phyloP scores from a whole-genome alignment of 331 rosid species.

The Arachis monticola region DNA sequence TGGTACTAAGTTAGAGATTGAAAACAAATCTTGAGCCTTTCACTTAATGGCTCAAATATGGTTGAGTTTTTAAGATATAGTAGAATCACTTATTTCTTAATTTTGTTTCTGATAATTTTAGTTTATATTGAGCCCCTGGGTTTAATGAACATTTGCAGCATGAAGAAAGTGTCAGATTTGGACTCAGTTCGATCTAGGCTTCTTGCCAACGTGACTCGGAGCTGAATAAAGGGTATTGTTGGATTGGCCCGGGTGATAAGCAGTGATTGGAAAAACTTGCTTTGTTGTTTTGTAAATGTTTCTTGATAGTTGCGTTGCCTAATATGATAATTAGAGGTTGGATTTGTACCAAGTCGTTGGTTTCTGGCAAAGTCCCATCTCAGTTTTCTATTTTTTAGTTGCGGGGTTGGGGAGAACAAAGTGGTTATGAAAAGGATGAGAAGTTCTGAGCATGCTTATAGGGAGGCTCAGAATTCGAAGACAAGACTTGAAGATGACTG shows the following conservation, averaged over 20 bases:
- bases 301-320: not conserved
- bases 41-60: not conserved
- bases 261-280: not conserved
- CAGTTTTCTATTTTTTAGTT: too few relatives aligned
- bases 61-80: not conserved
- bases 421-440: not conserved
- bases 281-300: not conserved
- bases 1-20: not conserved
- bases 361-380: too few relatives aligned
- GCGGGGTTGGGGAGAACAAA: not conserved
- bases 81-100: not conserved
- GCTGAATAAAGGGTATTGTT: slow-evolving; percentile 25
- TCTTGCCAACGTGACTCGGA: not conserved
- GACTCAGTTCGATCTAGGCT: slow-evolving; percentile 53
- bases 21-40: not conserved
- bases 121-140: not conserved
- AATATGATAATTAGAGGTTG: not conserved
- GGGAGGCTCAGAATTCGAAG: not conserved
- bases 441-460: not conserved
- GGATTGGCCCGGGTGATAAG: not conserved
- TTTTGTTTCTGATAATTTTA: not conserved
- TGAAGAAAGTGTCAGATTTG: slow-evolving; percentile 46
- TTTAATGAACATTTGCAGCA: slow-evolving; percentile 43
- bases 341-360: not conserved
- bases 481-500: not conserved